Percentiles rank a stretch among this genome's conserved stretches.
phyloP scores from a whole-genome alignment of 2,329 filamentous ascomycete species.

The Pestalotiopsis sp. region DNA sequence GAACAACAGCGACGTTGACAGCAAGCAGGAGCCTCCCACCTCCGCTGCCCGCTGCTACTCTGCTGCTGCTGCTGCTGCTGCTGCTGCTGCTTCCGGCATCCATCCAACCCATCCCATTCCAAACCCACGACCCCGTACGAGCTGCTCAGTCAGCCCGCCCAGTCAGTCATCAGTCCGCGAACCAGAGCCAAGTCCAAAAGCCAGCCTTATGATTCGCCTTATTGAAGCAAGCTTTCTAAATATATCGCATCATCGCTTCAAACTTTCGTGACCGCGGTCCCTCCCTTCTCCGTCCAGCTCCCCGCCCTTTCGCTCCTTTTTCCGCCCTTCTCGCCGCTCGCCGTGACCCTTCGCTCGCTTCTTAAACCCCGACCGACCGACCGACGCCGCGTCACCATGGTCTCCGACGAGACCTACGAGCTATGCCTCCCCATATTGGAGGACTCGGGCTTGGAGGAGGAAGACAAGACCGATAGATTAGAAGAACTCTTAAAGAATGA shows the following conservation, averaged over 20 bases:
- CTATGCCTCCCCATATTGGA: conserved; percentile 87
- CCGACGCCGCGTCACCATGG: conserved; percentile 62
- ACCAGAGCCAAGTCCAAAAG: conserved; percentile 2
- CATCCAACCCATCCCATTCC: not conserved
- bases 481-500: conserved; percentile 83
- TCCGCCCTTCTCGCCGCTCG: conserved; percentile 6
- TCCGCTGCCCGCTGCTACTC: conserved; percentile 2
- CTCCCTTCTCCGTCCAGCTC: not conserved
- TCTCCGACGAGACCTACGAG: conserved; percentile 91
- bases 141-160: conserved; percentile 1
- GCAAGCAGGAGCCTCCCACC: not conserved
- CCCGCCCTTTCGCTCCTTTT: conserved; percentile 19
- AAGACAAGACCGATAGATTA: conserved; percentile 91
- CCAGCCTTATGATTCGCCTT: conserved; percentile 19
- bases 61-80: not conserved
- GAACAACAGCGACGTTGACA: not conserved
- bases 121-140: not conserved
- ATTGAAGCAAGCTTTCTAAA: conserved; percentile 17
- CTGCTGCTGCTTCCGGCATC: not conserved
- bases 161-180: conserved; percentile 2
- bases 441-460: conserved; percentile 81
- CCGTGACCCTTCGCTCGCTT: conserved; percentile 19
- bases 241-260: conserved; percentile 17
- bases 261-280: conserved; percentile 14
- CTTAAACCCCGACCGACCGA: not conserved